phyloP scores from a whole-genome alignment of 768 basidiomycete species.

The Tricholoma matsutake region DNA sequence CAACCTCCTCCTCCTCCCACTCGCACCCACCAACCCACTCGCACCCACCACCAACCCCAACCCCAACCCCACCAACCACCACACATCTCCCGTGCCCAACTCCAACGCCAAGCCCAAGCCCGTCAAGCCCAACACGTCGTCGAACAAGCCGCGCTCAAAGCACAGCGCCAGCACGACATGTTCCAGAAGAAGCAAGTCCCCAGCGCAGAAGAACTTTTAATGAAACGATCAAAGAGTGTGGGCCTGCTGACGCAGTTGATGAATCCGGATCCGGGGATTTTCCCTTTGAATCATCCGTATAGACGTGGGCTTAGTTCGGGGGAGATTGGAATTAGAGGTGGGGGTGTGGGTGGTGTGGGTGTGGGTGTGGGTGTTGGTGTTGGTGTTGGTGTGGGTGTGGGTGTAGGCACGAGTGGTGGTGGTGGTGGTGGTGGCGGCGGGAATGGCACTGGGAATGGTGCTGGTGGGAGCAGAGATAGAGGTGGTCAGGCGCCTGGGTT shows the following conservation, averaged over 20 bases:
- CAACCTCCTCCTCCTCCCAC: background rate
- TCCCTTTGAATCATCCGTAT: constrained; percentile 60
- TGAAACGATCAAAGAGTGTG: constrained; percentile 34
- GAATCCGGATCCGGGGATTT: constrained; percentile 63
- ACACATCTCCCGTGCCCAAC: background rate
- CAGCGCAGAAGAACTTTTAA: constrained; percentile 49
- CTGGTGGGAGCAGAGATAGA: background rate
- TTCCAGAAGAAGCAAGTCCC: constrained; percentile 70
- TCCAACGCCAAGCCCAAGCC: constrained; percentile 11
- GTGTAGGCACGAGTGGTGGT: background rate
- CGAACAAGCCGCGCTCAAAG: constrained; percentile 57
- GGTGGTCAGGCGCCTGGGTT: constrained; percentile 26
- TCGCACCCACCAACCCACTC: constrained; percentile 11
- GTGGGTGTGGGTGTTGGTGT: background rate
- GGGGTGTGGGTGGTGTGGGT: background rate
- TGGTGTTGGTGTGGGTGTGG: too few relatives aligned
- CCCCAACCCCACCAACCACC: constrained; percentile 3
- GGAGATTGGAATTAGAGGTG: background rate
- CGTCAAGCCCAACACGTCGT: constrained; percentile 27
- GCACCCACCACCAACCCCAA: constrained; percentile 8
- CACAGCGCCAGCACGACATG: constrained; percentile 63
- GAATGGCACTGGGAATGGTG: background rate
- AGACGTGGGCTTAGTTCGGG: constrained; percentile 41
- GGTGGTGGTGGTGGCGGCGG: background rate
- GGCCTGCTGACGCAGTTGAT: constrained; percentile 68